Conservation (phyloP, 345 rosid genomes). For the Eucalyptus polybractea region DNA sequence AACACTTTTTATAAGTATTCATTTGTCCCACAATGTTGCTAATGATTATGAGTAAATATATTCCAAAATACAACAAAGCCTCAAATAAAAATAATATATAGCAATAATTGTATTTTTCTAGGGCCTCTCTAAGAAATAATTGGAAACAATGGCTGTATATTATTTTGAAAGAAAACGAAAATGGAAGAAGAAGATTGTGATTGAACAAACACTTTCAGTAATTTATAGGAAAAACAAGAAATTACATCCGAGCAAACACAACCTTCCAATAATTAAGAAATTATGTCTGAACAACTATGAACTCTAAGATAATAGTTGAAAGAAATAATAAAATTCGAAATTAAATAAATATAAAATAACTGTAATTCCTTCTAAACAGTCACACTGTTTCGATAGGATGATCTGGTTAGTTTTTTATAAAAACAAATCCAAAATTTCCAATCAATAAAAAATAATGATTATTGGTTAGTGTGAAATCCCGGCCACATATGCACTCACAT, state of each 20-base stretch:
- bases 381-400: rapidly evolving
- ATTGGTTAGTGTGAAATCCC: rapidly evolving
- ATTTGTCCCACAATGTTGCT: rapidly evolving
- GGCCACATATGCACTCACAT: rapidly evolving
- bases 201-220: rapidly evolving
- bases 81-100: rapidly evolving
- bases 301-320: rapidly evolving
- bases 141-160: rapidly evolving
- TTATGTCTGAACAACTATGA: rapidly evolving
- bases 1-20: rapidly evolving
- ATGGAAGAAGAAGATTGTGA: too few relatives aligned
- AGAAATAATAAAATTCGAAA: too few relatives aligned
- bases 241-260: rapidly evolving
- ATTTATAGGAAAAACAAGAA: too few relatives aligned
- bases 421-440: too few relatives aligned
- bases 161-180: rapidly evolving
- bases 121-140: rapidly evolving
- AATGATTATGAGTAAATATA: rapidly evolving
- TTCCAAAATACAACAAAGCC: rapidly evolving
- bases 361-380: rapidly evolving
- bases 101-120: rapidly evolving
- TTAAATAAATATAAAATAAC: too few relatives aligned
- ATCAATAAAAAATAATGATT: too few relatives aligned
- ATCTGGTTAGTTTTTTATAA: too few relatives aligned
- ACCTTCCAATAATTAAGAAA: too few relatives aligned